phyloP scores from a whole-genome alignment of 768 basidiomycete genomes.

The Cystofilobasidium ferigula region DNA sequence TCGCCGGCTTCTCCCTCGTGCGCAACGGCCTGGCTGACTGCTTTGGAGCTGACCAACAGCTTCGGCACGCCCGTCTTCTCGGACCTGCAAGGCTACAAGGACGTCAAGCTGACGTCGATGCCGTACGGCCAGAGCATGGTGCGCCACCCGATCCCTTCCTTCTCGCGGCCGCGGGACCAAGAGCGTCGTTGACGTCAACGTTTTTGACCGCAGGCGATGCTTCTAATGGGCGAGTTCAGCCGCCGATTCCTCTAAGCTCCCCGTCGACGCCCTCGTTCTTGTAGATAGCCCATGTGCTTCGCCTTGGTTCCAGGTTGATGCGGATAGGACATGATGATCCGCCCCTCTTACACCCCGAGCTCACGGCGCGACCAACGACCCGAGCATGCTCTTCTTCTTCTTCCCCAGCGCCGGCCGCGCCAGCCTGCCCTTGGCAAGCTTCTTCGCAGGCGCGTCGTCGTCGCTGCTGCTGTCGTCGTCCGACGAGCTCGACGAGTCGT shows the following conservation, averaged over 20 bases:
- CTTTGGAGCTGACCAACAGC: conserved; percentile 7
- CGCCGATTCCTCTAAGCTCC: conserved; percentile 1
- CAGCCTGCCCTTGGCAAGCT: background rate
- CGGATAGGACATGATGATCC: no score
- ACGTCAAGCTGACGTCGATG: conserved; percentile 50
- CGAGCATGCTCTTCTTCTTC: conserved; percentile 4
- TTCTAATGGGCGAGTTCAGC: background rate
- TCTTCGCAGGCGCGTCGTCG: background rate
- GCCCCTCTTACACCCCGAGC: no score
- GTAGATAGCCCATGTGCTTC: no score
- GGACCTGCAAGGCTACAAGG: conserved; percentile 45
- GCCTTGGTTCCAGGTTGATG: no score
- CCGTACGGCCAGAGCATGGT: conserved; percentile 50
- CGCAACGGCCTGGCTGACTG: background rate
- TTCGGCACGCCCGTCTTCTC: conserved; percentile 50
- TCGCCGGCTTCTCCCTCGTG: background rate
- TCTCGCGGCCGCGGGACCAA: background rate
- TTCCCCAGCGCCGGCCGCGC: background rate
- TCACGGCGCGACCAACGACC: no score
- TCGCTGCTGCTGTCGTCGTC: background rate
- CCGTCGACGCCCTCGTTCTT: background rate
- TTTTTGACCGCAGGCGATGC: background rate
- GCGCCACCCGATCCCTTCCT: conserved; percentile 30
- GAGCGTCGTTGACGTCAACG: background rate
- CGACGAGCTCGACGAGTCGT: background rate